phyloP scores from a whole-genome alignment of 768 basidiomycete genomes.

The Albatrellus ellisii region DNA sequence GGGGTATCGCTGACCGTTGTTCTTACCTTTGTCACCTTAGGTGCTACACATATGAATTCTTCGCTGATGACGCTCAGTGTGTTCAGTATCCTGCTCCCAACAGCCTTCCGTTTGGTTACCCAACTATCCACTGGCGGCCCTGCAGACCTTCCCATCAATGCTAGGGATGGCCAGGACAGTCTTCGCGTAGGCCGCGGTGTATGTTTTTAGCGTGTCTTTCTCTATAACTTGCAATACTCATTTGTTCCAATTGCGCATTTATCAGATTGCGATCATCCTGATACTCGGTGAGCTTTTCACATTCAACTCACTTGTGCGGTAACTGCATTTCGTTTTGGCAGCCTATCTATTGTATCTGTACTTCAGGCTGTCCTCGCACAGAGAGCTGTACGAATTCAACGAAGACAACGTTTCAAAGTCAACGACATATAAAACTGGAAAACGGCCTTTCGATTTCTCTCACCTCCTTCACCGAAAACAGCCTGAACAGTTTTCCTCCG shows the following conservation, averaged over 20 bases:
- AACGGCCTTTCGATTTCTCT: too few species aligned
- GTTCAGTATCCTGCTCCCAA: constrained; percentile 68
- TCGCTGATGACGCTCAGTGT: constrained; percentile 70
- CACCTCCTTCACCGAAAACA: too few species aligned
- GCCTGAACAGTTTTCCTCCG: too few species aligned
- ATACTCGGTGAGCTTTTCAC: constrained; percentile 32
- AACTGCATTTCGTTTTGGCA: constrained; percentile 11
- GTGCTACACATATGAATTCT: constrained; percentile 57
- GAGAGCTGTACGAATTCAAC: constrained; percentile 38
- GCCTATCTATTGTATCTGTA: constrained; percentile 38
- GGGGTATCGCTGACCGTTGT: not conserved
- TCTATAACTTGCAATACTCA: too few species aligned
- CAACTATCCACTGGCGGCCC: not conserved
- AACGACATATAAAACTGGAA: not conserved
- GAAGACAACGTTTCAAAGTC: constrained; percentile 17
- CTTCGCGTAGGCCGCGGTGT: constrained; percentile 40
- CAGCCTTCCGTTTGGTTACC: constrained; percentile 59
- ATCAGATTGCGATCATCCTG: constrained; percentile 36
- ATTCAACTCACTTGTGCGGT: not conserved
- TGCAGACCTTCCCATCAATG: constrained; percentile 15
- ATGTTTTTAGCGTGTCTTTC: too few species aligned
- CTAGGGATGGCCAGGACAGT: constrained; percentile 29
- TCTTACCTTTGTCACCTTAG: too few species aligned
- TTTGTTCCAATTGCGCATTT: not conserved
- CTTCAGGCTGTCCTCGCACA: constrained; percentile 45